Evolutionary conservation across 345 rosid species (phyloP), one percentile per base, ranked within the genome.

Genomic region (Psidium friedrichsthalianum): DNA sequence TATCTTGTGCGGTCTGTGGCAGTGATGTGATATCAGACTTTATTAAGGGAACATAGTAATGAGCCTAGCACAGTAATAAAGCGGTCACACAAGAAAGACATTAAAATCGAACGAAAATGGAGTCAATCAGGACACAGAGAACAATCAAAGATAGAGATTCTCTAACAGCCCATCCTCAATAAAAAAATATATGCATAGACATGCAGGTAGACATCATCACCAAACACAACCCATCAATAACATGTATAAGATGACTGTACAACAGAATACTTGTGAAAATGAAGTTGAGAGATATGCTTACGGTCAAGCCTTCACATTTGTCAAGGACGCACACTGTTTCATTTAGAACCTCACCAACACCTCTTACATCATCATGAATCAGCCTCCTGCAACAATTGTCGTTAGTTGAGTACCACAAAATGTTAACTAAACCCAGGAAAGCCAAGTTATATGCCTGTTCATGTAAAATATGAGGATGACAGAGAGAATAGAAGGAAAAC

Each of bases 281-380:
- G 58, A 52, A 21, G 47, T 27, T 8, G 36, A 82, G 83, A 86
- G 74, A 52, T 64, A 85, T 56, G 82, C 95, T 92, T 91, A 97
- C 99, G 20, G 97, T 97, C 91, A 97, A 91, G 88, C 99, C 99
- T 91, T 92, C 93, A 85, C 98, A 97, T 89, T 91, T 91, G 56
- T 93, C 90, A 61, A 86, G 87, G 82, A 90, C 84, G 59, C 99
- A 95, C 84, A 93, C 96, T 61, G 98, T 97, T 90, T 97, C 99
- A 86, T 96, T 95, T 83, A 96, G 90, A 61, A 93, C 91, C 90
- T 96, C 99, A 53, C 95, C 99, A 83, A 96, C 98, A 87, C 99
- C 98, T 91, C 98, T 92, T 22, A 47, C 11, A 86, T 96, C 99
- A 91, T 96, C 99, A 90, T 94, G 95, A 85, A 91, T 83, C 90